Evolutionary conservation across 257 asterid genomes (phyloP).

Genomic region (Galeopsis tetrahit): DNA sequence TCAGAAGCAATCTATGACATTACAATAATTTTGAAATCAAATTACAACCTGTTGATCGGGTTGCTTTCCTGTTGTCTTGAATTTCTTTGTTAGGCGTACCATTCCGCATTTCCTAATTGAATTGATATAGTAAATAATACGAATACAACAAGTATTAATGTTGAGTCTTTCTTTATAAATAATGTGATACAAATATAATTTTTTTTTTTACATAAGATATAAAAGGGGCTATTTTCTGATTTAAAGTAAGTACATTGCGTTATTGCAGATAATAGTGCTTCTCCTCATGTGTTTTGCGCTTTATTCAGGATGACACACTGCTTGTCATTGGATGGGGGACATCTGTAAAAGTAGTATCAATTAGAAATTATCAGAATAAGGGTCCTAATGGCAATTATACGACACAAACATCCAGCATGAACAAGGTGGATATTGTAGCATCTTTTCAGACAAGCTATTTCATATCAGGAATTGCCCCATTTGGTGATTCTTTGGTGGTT

Average conservation of each 20-base stretch:
- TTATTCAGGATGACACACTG: slow-evolving; percentile 77
- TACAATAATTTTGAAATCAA: too few relatives aligned
- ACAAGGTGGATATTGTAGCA: slow-evolving; percentile 94
- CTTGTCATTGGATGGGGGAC: slow-evolving; percentile 99
- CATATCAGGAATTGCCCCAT: slow-evolving; percentile 98
- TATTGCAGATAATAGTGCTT: slow-evolving; percentile 28
- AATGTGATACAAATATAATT: too few relatives aligned
- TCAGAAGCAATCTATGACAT: too few relatives aligned
- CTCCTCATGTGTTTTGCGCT: slow-evolving; percentile 41
- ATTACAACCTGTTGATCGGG: too few relatives aligned
- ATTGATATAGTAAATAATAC: too few relatives aligned
- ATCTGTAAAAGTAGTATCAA: slow-evolving; percentile 82
- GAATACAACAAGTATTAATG: too few relatives aligned
- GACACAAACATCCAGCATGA: slow-evolving; percentile 74
- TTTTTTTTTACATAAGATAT: too few relatives aligned
- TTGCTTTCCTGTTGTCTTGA: too few relatives aligned
- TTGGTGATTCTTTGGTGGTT: slow-evolving; percentile 94
- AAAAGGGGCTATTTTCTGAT: background rate
- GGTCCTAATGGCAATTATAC: slow-evolving; percentile 68
- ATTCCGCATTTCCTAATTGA: too few relatives aligned
- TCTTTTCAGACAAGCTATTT: slow-evolving; percentile 94
- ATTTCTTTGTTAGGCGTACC: too few relatives aligned
- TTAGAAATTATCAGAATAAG: slow-evolving; percentile 64
- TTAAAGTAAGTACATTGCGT: slow-evolving; percentile 18
- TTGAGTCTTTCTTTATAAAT: too few relatives aligned